Base-by-base conservation (phyloP, 2,329 filamentous ascomycete species). In the Dactylellina cionopaga region DNA sequence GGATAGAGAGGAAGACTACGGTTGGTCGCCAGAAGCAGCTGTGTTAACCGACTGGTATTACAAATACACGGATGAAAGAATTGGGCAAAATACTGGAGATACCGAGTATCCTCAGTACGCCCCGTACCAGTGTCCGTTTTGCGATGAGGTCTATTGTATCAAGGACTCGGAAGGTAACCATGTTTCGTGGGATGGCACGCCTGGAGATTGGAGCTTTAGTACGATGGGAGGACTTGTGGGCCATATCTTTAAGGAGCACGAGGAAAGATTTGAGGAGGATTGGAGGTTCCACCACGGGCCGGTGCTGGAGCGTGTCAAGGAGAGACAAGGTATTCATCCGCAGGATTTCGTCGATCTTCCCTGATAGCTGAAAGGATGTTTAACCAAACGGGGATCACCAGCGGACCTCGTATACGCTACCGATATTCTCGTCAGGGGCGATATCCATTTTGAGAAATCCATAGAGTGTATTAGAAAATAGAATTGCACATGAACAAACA, bases 161-260 rank as follows among this genome's bases (percentile, higher is more conserved):
- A 59, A n/a, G 17, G 13, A 22, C 25, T 9, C 17, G 41, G 25
- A 1, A 41, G 27, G 17, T 15, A 17, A 37, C 2, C 2, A 5
- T 37, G 41, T 39, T 39, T n/a, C 11, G 35, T 10, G 17, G 27
- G 55, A 25, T 15, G 25, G 27, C 1, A 13, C 17, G 22, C 2
- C 10, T 15, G 15, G 4, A 9, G 17, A 6, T 15, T 33, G n/a
- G 1, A 58, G 5, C 5, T 46, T 15, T 3, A 9, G 11, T 4
- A 33, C 33, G 13, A 44, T 46, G 19, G 10, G 11, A 7, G 27
- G 9, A 10, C 37, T 59, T 5, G 55, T 19, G 29, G 24, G 25
- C 2, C 55, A 59, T 47, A 46, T 59, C 35, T 25, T 59, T 13
- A 24, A 5, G 10, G 31, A 43, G 11, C 55, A 59, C 22, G 11